Evolutionary conservation across 805 yeast genomes (phyloP).

Genomic region (Candida yuanshanica): DNA sequence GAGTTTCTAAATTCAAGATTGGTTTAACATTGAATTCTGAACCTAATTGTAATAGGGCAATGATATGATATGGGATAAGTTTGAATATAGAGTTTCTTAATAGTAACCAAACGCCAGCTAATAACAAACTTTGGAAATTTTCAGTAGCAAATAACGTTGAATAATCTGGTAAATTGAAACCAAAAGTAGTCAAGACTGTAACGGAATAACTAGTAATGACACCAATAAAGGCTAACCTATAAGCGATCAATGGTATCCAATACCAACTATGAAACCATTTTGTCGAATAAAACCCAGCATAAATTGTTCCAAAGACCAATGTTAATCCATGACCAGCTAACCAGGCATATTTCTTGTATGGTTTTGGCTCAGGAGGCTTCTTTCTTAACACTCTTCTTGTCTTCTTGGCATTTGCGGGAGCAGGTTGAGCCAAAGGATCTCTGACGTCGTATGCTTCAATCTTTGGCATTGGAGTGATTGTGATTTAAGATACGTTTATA

Average conservation of each 20-base stretch:
- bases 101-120: conserved; percentile 55
- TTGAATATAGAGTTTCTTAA: conserved; percentile 63
- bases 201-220: conserved; percentile 45
- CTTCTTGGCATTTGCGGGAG: conserved; percentile 12
- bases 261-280: conserved; percentile 28
- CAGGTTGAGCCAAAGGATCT: conserved; percentile 9
- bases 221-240: conserved; percentile 53
- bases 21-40: conserved; percentile 34
- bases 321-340: conserved; percentile 47
- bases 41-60: conserved; percentile 55
- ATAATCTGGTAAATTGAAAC: conserved; percentile 54
- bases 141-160: conserved; percentile 63
- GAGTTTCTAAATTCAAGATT: conserved; percentile 32
- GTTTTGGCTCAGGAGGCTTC: conserved; percentile 29
- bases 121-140: conserved; percentile 63
- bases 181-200: conserved; percentile 54
- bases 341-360: conserved; percentile 47
- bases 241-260: conserved; percentile 44
- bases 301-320: conserved; percentile 36
- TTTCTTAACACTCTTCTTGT: conserved; percentile 32
- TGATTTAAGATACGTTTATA: background rate
- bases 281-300: conserved; percentile 27
- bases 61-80: conserved; percentile 51
- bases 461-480: conserved; percentile 3
- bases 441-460: conserved; percentile 12